phyloP scores from a whole-genome alignment of 2,329 filamentous ascomycete genomes.

The Alternaria rosae region DNA sequence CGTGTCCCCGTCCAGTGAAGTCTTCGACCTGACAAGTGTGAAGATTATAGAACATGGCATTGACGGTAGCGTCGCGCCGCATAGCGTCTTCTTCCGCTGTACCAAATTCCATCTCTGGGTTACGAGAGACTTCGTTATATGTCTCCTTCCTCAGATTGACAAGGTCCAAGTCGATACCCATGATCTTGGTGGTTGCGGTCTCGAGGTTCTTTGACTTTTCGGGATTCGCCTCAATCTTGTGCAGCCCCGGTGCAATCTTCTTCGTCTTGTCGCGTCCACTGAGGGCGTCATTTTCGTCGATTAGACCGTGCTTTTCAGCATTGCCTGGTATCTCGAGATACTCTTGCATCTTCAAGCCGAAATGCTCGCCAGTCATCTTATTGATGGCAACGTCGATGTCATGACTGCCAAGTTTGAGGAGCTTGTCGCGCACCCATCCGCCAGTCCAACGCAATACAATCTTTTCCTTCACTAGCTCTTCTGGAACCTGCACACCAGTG shows the following conservation, averaged over 20 bases:
- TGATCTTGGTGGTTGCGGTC: constrained; percentile 84
- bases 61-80: constrained; percentile 90
- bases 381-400: constrained; percentile 90
- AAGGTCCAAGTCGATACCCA: constrained; percentile 89
- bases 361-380: constrained; percentile 80
- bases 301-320: constrained; percentile 65
- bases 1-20: constrained; percentile 75
- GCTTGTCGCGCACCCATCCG: constrained; percentile 87
- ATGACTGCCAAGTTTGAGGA: constrained; percentile 74
- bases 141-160: constrained; percentile 94
- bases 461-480: constrained; percentile 55
- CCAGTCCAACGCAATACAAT: constrained; percentile 78
- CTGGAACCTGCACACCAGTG: constrained; percentile 51
- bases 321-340: constrained; percentile 70
- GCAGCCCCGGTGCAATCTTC: constrained; percentile 72
- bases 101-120: constrained; percentile 92
- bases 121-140: constrained; percentile 86
- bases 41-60: constrained; percentile 95
- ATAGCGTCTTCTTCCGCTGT: constrained; percentile 89
- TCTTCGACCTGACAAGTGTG: constrained; percentile 83
- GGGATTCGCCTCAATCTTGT: constrained; percentile 90
- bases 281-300: constrained; percentile 48
- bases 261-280: constrained; percentile 55
- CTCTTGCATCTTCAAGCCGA: constrained; percentile 72
- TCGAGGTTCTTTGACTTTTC: constrained; percentile 97